Base-by-base conservation (phyloP, 352 stramenopile species). In the Pythium brachiatum region DNA sequence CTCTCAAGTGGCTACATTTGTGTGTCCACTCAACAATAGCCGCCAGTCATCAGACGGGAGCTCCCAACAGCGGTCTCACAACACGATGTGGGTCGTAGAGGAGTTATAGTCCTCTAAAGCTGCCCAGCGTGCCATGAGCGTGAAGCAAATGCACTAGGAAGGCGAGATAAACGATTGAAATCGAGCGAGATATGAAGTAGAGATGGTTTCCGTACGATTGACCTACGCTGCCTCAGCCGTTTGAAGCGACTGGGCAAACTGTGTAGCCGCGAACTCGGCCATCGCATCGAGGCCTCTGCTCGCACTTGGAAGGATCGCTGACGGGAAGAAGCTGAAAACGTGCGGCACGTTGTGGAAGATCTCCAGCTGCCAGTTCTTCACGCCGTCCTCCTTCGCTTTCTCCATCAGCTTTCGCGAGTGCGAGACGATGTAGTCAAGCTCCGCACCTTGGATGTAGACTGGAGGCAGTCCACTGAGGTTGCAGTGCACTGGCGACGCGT, bases 261-360 rank as follows among this genome's bases (percentile, higher is more conserved):
- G 48, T 11, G 41, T 51, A 21, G 60, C 50, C 1, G 53, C 51
- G 44, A 55, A 66, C 41, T 47, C 31, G n/a, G 51, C 51, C 48
- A 66, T 66, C 5, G 39, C 51, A 12, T 66, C 51, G 20, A 66
- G 25, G 4, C 60, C 60, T 32, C 36, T 18, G 27, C 27, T 44
- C 16, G 60, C 51, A 3, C 5, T 29, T 8, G 54, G 62, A 2
- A 69, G 38, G 2, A 64, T 64, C 15, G 27, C 52, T 27, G 46
- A 1, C 15, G 62, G 62, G 21, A 69, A 69, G 25, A 34, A 55
- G 6, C 46, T 64, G 50, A 69, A 69, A 27, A 64, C 62, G 38
- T 69, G 62, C 36, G 54, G 54, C 15, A 69, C 31, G 27, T 64
- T 64, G 38, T 47, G 25, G 32, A 54, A 50, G 31, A 61, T 50